Percentiles rank a stretch among this genome's conserved stretches.
phyloP scores from a whole-genome alignment of 2,329 filamentous ascomycete species.

The Penicillium sp. region DNA sequence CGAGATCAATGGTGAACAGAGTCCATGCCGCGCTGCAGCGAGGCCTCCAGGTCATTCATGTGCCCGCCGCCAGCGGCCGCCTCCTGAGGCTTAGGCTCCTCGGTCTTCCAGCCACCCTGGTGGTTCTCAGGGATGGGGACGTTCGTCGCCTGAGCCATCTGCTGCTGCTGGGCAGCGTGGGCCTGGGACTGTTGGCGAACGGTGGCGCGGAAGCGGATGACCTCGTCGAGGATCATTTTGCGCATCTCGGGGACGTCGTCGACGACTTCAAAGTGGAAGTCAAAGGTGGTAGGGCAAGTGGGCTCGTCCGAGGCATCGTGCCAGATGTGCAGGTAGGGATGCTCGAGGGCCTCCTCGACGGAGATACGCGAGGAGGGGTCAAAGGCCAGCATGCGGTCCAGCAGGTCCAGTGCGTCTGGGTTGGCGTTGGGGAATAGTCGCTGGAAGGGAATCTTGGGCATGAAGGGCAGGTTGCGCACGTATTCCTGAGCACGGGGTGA shows the following conservation, averaged over 20 bases:
- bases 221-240: constrained; percentile 95
- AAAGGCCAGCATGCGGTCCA: constrained; percentile 97
- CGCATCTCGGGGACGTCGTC: constrained; percentile 96
- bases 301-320: constrained; percentile 97
- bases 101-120: constrained; percentile 57
- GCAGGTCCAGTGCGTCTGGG: constrained; percentile 89
- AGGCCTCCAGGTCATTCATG: constrained; percentile 53
- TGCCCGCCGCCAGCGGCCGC: constrained; percentile 48
- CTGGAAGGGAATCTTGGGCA: constrained; percentile 90
- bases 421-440: constrained; percentile 91
- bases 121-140: constrained; percentile 67
- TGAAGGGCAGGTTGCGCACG: constrained; percentile 91
- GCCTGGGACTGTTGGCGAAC: constrained; percentile 57
- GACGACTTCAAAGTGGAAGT: constrained; percentile 98
- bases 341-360: constrained; percentile 93
- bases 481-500: constrained; percentile 97
- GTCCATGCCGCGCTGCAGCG: constrained; percentile 62
- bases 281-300: constrained; percentile 88
- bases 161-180: constrained; percentile 46
- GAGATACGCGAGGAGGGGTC: constrained; percentile 91
- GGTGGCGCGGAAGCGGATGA: constrained; percentile 75
- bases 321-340: constrained; percentile 97
- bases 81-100: constrained; percentile 67
- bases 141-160: constrained; percentile 49
- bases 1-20: constrained; percentile 39